phyloP scores from a whole-genome alignment of 352 stramenopile species.

The Globisporangium uncinulatum region DNA sequence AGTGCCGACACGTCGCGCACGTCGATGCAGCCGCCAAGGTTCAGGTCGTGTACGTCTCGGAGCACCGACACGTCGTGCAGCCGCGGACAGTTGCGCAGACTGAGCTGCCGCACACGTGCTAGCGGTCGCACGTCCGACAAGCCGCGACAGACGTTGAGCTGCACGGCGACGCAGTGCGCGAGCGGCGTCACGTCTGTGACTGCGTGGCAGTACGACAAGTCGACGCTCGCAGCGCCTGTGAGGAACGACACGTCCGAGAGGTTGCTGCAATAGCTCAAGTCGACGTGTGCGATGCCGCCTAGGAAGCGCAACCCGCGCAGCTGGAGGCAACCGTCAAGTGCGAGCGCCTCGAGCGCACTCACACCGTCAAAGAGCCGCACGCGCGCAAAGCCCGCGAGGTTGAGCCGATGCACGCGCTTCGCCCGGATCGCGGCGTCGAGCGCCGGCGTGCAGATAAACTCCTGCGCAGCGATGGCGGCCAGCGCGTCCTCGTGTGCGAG shows the following conservation, averaged over 20 bases:
- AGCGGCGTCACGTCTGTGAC: slow-evolving; percentile 44
- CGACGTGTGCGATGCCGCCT: slow-evolving; percentile 32
- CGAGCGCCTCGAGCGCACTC: slow-evolving; percentile 34
- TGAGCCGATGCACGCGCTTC: slow-evolving; percentile 29
- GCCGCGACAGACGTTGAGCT: slow-evolving; percentile 58
- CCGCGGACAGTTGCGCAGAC: slow-evolving; percentile 38
- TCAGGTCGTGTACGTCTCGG: slow-evolving; percentile 36
- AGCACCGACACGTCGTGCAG: slow-evolving; percentile 35
- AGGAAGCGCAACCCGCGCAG: slow-evolving; percentile 44
- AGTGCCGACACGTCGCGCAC: slow-evolving; percentile 44
- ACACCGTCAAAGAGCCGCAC: slow-evolving; percentile 56
- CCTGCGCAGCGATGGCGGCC: background rate
- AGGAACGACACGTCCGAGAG: slow-evolving; percentile 49
- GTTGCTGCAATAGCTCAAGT: slow-evolving; percentile 64
- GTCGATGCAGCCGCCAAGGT: slow-evolving; percentile 53
- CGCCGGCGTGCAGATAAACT: slow-evolving; percentile 26
- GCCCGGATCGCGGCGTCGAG: slow-evolving; percentile 24
- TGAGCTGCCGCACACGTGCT: slow-evolving; percentile 35
- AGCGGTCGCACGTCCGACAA: slow-evolving; percentile 45
- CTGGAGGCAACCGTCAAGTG: slow-evolving; percentile 49
- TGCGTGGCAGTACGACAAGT: slow-evolving; percentile 67
- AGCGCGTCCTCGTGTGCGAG: slow-evolving; percentile 11
- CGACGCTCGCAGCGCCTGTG: slow-evolving; percentile 26
- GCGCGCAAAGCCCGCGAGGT: slow-evolving; percentile 39
- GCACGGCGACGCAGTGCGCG: slow-evolving; percentile 34